Conservation (phyloP, 2,329 filamentous ascomycete genomes). For the Dactylonectria macrodidyma region DNA sequence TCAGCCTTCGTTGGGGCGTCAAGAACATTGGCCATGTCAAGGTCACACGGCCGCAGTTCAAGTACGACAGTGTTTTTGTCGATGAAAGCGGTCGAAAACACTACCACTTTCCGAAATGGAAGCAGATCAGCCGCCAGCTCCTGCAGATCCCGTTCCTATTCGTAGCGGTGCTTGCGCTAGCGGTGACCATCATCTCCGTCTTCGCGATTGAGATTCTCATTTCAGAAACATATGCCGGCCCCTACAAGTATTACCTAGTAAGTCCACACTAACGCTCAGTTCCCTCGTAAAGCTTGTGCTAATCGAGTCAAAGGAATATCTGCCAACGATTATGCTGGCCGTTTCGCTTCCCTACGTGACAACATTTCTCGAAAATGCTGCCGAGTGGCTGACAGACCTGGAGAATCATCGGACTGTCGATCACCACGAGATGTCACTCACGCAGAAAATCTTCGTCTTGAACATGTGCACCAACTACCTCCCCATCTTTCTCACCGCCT, state of each 20-base stretch:
- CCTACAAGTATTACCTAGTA: conserved; percentile 76
- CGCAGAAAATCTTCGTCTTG: conserved; percentile 82
- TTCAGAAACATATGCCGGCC: conserved; percentile 80
- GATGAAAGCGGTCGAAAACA: conserved; percentile 76
- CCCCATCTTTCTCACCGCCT: conserved; percentile 82
- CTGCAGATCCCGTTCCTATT: conserved; percentile 79
- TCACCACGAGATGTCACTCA: conserved; percentile 77
- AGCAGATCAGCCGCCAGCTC: conserved; percentile 76
- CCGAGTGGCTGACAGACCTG: conserved; percentile 75
- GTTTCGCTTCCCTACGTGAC: conserved; percentile 76
- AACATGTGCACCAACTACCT: conserved; percentile 88
- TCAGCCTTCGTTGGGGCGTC: conserved; percentile 81
- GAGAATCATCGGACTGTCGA: conserved; percentile 84
- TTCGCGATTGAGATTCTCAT: conserved; percentile 84
- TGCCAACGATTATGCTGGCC: conserved; percentile 80
- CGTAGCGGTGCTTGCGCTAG: conserved; percentile 71
- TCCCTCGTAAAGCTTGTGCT: fast-evolving
- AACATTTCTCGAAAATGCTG: conserved; percentile 73
- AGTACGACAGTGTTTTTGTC: conserved; percentile 71
- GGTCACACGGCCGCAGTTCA: conserved; percentile 75
- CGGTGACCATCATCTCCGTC: conserved; percentile 76
- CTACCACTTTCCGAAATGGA: conserved; percentile 74
- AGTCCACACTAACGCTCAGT: conserved; percentile 37
- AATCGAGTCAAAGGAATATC: conserved; percentile 69
- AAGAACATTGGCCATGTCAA: conserved; percentile 78